Evolutionary conservation across 805 yeast genomes (phyloP).

Genomic region (Metschnikowia shivogae): DNA sequence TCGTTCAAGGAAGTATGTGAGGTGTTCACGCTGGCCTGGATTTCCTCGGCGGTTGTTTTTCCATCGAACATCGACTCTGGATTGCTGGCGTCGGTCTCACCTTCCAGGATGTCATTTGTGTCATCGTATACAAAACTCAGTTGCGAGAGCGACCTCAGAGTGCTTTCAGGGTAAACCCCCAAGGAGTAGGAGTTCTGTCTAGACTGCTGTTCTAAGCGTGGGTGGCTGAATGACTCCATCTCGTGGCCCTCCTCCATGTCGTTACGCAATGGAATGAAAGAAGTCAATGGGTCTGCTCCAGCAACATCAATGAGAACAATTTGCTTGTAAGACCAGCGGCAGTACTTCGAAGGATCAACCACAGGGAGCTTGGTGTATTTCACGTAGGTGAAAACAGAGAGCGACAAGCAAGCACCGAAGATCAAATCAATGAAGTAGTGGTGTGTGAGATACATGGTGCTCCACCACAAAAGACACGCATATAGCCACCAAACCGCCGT

Average conservation of each 20-base stretch:
- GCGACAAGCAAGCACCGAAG: slow-evolving; percentile 87
- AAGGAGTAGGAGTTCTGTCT: slow-evolving; percentile 1
- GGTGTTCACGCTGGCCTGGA: slow-evolving; percentile 28
- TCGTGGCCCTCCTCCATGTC: slow-evolving; percentile 9
- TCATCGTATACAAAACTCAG: slow-evolving; percentile 4
- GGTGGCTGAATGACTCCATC: slow-evolving; percentile 7
- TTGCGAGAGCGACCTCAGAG: slow-evolving; percentile 4
- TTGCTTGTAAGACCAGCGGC: slow-evolving; percentile 64
- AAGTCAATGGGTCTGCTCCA: slow-evolving; percentile 31
- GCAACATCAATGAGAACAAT: slow-evolving; percentile 24
- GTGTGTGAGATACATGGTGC: slow-evolving; percentile 95
- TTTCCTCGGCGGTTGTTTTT: slow-evolving; percentile 22
- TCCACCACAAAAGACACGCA: slow-evolving; percentile 97
- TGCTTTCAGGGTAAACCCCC: neutral
- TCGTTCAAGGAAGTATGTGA: slow-evolving; percentile 38
- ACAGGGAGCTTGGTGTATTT: slow-evolving; percentile 67
- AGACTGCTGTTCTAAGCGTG: slow-evolving; percentile 9
- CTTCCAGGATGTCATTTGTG: slow-evolving; percentile 10
- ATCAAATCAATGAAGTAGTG: slow-evolving; percentile 92
- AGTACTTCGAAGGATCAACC: slow-evolving; percentile 46
- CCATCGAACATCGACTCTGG: slow-evolving; percentile 38
- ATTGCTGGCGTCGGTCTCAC: slow-evolving; percentile 34
- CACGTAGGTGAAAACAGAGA: slow-evolving; percentile 63
- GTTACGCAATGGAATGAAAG: slow-evolving; percentile 13
- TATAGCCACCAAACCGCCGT: slow-evolving; percentile 66